These are phyloP conservation scores for Botrytis paeoniae DNA, from an alignment of 2,329 filamentous ascomycete species.

Conservation along the genomic window DNA sequence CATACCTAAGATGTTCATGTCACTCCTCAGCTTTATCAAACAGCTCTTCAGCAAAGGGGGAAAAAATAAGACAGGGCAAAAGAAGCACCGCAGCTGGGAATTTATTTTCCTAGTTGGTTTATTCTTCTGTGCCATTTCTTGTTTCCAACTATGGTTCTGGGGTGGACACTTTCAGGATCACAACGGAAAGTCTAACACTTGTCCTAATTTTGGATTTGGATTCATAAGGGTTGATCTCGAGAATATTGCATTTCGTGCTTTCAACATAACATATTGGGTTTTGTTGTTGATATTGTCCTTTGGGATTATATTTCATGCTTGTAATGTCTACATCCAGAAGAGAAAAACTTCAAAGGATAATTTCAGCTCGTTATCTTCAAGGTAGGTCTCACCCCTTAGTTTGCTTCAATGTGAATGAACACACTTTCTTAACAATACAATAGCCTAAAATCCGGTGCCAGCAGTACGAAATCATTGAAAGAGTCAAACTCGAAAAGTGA, in stretches of 20 bases:
- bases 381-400: background rate
- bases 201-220: background rate
- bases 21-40: too few relatives aligned
- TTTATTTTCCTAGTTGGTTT: background rate
- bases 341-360: background rate
- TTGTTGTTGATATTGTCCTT: background rate
- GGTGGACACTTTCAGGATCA: background rate
- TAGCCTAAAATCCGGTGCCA: background rate
- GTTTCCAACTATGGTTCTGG: conserved; percentile 10
- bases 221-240: conserved; percentile 1
- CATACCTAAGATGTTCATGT: background rate
- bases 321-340: background rate
- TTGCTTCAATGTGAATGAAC: background rate
- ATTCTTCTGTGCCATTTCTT: background rate
- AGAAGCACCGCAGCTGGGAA: background rate
- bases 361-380: background rate
- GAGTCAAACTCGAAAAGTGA: background rate
- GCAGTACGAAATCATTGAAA: background rate
- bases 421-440: background rate
- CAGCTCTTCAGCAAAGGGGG: too few relatives aligned
- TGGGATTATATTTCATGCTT: background rate
- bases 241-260: background rate
- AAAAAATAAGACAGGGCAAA: too few relatives aligned
- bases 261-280: background rate
- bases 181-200: background rate